Evolutionary conservation across 2,329 filamentous ascomycete genomes (phyloP), one percentile per base, ranked within the genome.

Genomic region (Colletotrichum tamarilloi): DNA sequence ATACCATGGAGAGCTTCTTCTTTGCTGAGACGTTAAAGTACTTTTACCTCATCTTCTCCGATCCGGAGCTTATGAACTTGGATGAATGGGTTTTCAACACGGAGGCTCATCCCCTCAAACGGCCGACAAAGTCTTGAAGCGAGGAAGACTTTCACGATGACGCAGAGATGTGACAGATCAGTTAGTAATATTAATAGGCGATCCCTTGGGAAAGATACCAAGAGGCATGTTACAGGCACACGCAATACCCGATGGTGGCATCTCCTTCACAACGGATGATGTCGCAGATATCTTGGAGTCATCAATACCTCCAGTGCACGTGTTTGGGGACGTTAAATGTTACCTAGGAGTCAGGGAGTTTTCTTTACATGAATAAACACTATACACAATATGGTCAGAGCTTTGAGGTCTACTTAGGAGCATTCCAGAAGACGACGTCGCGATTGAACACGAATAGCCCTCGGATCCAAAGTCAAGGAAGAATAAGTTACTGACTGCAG

Each of bases 1-100:
- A 78, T 73, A 76, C 78, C 6, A 24, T 65, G 16, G 88, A 94
- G 84, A 92, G 89, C 74, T 94, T 93, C 77, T 95, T 92, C 91
- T 84, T 92, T 77, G 90, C 90, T 0, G 92, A 94, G 84, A 95
- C 92, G 19, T 81, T 94, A 73, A 94, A 94, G 81, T 94, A 94
- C 76, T 94, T 94, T 72, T 95, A 92, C 76, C 80, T 94, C 66
- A 88, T 94, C 49, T 95, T 94, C 76, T 90, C 89, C 38, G 88
- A 92, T 22, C 88, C 91, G 0, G 85, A 88, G 24, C 77, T 91
- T 38, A 84, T 93, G 58, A 92, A 87, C 77, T 80, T 94, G 78
- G 92, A 95, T 80, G 88, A 93, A 14, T 94, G 86, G 81, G 91
- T 94, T 56, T 80, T 91, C 42, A 89, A 88, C 68, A 89, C 87